Evolutionary conservation across 805 yeast species (phyloP).

Genomic region (Starmera pachycereana): DNA sequence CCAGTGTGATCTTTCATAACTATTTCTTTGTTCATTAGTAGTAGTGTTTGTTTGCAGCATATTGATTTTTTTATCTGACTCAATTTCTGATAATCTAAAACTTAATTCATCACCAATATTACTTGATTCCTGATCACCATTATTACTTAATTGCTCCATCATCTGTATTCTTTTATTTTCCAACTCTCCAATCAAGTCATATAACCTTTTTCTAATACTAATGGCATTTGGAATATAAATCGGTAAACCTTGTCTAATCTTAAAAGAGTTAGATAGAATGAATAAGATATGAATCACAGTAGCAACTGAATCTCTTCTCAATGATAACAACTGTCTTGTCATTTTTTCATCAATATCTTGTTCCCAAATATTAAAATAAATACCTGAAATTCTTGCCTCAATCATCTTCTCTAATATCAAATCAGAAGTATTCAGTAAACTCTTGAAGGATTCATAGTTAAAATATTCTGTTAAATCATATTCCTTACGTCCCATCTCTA

Average conservation of each 20-base stretch:
- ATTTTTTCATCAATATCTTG: constrained; percentile 27
- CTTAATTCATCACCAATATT: constrained; percentile 5
- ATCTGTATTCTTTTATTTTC: constrained; percentile 9
- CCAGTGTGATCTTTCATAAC: constrained; percentile 28
- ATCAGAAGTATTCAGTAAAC: constrained; percentile 28
- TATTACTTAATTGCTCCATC: background rate
- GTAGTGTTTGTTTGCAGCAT: background rate
- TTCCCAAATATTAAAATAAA: constrained; percentile 36
- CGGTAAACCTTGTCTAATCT: constrained; percentile 28
- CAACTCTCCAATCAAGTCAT: constrained; percentile 26
- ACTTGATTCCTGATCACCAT: background rate
- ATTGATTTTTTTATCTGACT: background rate
- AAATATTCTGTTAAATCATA: constrained; percentile 26
- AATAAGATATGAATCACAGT: constrained; percentile 34
- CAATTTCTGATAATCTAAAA: constrained; percentile 5
- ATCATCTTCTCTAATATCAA: constrained; percentile 29
- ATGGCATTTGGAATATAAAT: constrained; percentile 34
- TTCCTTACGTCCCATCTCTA: constrained; percentile 27
- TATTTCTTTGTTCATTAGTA: background rate
- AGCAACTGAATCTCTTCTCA: constrained; percentile 38
- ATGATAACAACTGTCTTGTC: constrained; percentile 28
- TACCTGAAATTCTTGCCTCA: constrained; percentile 40
- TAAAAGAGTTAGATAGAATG: constrained; percentile 31
- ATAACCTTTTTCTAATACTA: constrained; percentile 30
- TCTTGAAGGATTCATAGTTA: constrained; percentile 22